Conservation (phyloP, 2,329 filamentous ascomycete species). For the Dichotomopilus funicola region DNA sequence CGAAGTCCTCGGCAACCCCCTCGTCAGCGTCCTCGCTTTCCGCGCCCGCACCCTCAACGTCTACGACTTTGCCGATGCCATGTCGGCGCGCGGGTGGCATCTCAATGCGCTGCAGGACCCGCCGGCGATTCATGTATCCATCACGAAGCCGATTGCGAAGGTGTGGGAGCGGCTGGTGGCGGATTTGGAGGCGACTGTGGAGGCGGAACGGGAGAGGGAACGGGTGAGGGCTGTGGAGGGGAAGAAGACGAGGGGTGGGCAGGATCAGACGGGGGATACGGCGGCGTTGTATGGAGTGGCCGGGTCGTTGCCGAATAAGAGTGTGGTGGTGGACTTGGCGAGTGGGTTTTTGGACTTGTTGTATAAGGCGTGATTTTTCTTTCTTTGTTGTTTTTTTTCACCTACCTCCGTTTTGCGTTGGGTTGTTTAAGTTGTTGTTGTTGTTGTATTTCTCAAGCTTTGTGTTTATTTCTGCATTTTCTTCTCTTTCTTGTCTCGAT, state of each 20-base stretch:
- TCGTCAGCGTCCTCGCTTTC: constrained; percentile 89
- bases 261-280: constrained; percentile 59
- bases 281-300: constrained; percentile 92
- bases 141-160: constrained; percentile 78
- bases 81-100: constrained; percentile 85
- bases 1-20: constrained; percentile 72
- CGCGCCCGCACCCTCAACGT: constrained; percentile 76
- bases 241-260: constrained; percentile 57
- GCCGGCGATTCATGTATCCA: constrained; percentile 86
- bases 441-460: background rate
- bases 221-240: constrained; percentile 64
- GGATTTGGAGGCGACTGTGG: constrained; percentile 62
- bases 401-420: background rate
- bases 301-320: constrained; percentile 91
- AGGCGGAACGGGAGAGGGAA: constrained; percentile 76
- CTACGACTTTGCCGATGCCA: constrained; percentile 88
- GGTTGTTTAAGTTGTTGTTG: background rate
- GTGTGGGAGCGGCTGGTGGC: constrained; percentile 72
- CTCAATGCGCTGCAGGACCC: constrained; percentile 89
- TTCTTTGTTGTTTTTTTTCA: background rate
- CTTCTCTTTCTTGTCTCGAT: too few relatives aligned
- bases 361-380: constrained; percentile 20
- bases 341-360: constrained; percentile 64
- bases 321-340: constrained; percentile 83
- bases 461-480: too few relatives aligned